Conservation (phyloP, 768 basidiomycete species). For the Leccinellum rugosiceps region DNA sequence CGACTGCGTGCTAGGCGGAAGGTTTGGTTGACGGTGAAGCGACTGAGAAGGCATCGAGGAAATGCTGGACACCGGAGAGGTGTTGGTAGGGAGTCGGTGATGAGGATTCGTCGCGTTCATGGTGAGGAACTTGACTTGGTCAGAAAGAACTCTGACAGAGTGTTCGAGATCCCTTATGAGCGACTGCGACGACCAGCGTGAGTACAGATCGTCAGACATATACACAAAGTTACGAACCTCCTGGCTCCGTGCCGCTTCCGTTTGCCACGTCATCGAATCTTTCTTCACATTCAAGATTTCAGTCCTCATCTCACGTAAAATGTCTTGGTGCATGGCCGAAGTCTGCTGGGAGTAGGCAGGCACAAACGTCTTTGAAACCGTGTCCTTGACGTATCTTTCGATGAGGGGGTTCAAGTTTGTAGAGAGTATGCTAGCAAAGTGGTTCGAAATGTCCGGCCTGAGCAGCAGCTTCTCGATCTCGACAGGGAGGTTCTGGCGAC, state of each 20-base stretch:
- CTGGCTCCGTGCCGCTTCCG: conserved; percentile 69
- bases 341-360: conserved; percentile 76
- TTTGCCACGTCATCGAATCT: conserved; percentile 80
- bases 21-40: conserved; percentile 35
- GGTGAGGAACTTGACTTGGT: conserved; percentile 79
- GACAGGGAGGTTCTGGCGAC: conserved; percentile 59
- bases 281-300: conserved; percentile 78
- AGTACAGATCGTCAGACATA: conserved; percentile 8
- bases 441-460: conserved; percentile 71
- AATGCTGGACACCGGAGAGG: conserved; percentile 31
- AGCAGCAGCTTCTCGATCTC: conserved; percentile 79
- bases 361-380: conserved; percentile 67
- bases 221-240: conserved; percentile 48
- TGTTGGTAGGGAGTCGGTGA: conserved; percentile 35
- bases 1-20: conserved; percentile 37
- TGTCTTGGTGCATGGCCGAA: conserved; percentile 75
- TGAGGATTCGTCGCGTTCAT: conserved; percentile 45
- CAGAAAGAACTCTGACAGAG: conserved; percentile 67
- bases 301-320: conserved; percentile 67
- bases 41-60: conserved; percentile 36
- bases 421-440: conserved; percentile 74
- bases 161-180: conserved; percentile 81
- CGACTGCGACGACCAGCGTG: conserved; percentile 38
- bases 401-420: conserved; percentile 71
- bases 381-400: conserved; percentile 79